Base-by-base conservation (phyloP, 2,329 filamentous ascomycete genomes). In the Sporothrix pseudoabietina region DNA sequence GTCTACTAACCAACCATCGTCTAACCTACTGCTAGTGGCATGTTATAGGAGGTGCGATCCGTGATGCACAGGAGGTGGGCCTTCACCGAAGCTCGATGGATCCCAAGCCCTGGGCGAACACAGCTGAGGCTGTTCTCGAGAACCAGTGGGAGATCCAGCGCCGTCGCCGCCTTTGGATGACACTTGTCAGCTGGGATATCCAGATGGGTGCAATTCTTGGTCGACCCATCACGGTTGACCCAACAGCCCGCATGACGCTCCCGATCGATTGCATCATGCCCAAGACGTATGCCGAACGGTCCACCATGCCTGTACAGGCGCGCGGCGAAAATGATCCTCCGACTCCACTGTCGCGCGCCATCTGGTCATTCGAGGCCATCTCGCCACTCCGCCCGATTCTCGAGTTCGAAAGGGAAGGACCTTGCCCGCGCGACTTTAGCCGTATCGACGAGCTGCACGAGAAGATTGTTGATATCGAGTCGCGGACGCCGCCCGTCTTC, bases 61-160 rank as follows among this genome's bases (percentile, higher is more conserved):
- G 87, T 55, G 88, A 90, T 77, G 89, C 87, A 0, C 88, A 90
- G 77, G 88, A 90, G 76, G 84, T 90, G 55, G 89, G 88, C 14
- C 81, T 91, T 77, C 86, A 91, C 76, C 83, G 85, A 14, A 85
- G 87, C 75, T 83, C 81, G 49, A 79, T 85, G 39, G 87, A 89
- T 75, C 86, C 86, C 0, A 84, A 84, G 68, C 85, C 86, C 2
- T 80, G 79, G 16, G 80, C 84, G 49, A 80, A 83, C 54, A 84
- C 83, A 54, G 79, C 84, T 5, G 86, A 87, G 74, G 83, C 84
- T 44, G 80, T 85, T 1, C 79, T 89, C 19, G 85, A 87, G 74
- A 88, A 87, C 74, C 83, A 89, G 76, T 90, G 89, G 89, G 80
- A 84, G 65, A 84, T 89, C 32, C 85, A 90, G 78, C 82, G 85